phyloP scores from a whole-genome alignment of 1,284 basidiomycete species.

The Xanthoconium separans region DNA sequence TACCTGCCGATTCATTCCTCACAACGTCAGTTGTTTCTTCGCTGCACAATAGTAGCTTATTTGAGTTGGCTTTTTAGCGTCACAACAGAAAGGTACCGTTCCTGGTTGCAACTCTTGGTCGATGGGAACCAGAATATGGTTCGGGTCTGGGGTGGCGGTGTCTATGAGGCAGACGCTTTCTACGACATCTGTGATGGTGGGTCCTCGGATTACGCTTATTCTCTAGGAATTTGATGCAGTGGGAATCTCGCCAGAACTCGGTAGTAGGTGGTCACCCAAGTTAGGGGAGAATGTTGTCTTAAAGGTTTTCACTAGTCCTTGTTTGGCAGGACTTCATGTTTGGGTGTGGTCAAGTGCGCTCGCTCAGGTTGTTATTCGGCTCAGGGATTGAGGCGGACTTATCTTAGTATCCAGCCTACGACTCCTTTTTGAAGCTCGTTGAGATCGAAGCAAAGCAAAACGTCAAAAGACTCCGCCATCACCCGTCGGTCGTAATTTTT shows the following conservation, averaged over 20 bases:
- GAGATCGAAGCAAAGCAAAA: constrained; percentile 69
- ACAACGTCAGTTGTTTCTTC: constrained; percentile 56
- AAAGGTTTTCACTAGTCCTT: constrained; percentile 50
- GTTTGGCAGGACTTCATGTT: constrained; percentile 93
- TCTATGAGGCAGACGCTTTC: constrained; percentile 77
- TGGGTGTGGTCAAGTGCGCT: constrained; percentile 69
- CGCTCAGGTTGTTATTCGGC: constrained; percentile 5
- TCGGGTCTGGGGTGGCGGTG: constrained; percentile 83
- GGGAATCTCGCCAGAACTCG: constrained; percentile 49
- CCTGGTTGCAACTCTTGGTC: constrained; percentile 72
- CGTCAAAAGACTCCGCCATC: constrained; percentile 71
- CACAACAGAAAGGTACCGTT: constrained; percentile 57
- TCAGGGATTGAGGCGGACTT: not conserved
- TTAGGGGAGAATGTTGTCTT: not conserved
- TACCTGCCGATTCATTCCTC: constrained; percentile 86
- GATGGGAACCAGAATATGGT: constrained; percentile 86
- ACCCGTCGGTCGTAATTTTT: constrained; percentile 82
- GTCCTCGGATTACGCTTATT: constrained; percentile 12
- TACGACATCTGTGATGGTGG: constrained; percentile 79
- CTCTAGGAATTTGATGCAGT: constrained; percentile 1
- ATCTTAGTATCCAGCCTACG: constrained; percentile 71
- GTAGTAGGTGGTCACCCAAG: constrained; percentile 47
- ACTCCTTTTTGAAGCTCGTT: constrained; percentile 66
- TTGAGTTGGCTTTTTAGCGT: constrained; percentile 36
- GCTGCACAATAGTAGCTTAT: not conserved